Evolutionary conservation across 2,329 filamentous ascomycete genomes (phyloP).

Genomic region (Neonectria sp.): DNA sequence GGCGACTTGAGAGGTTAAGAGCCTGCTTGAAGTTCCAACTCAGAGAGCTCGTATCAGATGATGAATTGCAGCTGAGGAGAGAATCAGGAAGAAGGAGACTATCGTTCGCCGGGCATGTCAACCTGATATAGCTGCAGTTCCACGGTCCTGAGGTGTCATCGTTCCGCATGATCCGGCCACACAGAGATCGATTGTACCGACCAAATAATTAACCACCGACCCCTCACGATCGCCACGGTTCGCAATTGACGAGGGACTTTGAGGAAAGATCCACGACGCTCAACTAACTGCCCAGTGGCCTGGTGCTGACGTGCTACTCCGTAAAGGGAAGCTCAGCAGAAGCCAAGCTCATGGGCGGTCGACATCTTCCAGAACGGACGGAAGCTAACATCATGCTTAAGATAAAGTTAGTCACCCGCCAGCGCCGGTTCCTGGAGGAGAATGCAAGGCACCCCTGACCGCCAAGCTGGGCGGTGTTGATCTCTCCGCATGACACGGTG

Average conservation of each 20-base stretch:
- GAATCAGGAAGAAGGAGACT: too few species aligned
- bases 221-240: neutral
- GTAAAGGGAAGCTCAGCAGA: neutral
- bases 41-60: neutral
- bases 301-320: neutral
- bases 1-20: neutral
- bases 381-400: neutral
- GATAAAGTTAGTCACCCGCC: conserved; percentile 14
- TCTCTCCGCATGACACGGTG: neutral
- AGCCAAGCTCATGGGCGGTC: conserved; percentile 15
- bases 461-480: neutral
- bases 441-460: conserved; percentile 25
- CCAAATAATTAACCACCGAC: neutral
- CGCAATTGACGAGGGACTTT: neutral
- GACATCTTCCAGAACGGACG: neutral
- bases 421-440: conserved; percentile 4
- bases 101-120: neutral
- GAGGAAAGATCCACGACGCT: neutral
- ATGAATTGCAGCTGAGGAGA: too few species aligned
- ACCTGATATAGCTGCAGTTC: neutral
- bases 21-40: neutral
- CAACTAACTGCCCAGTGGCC: neutral
- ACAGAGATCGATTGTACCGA: too few species aligned
- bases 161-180: neutral
- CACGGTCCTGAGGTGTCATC: neutral